Base-by-base conservation (phyloP, 208 protist genomes). In the Endotrypanum monterogeii region DNA sequence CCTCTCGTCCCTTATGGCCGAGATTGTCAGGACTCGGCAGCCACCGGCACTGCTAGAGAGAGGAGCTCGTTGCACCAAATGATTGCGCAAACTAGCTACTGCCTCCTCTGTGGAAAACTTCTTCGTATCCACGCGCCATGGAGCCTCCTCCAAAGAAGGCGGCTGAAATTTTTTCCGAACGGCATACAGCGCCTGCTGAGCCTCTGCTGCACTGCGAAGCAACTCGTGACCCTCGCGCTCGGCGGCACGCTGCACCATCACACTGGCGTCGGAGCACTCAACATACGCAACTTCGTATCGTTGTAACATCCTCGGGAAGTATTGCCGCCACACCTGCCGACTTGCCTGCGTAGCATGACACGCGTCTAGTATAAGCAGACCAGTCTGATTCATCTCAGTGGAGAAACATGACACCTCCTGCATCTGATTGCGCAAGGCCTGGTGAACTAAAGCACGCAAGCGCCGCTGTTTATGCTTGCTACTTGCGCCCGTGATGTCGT, bases 391-490 rank as follows among this genome's bases (percentile, higher is more conserved):
- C 18, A 32, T 52, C 55, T 71, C 69, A 2, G 61, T 57, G 41
- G 54, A 76, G 39, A 74, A 80, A 20, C 41, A 48, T 28, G 73
- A 69, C n/a, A 85, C 76, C 46, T 74, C 74, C 44, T 56, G 48
- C 69, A 90, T 28, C 9, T 58, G 56, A n/a, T 35, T 23, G 39
- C 71, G 71, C 20, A 87, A 32, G 6, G 39, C 70, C 30, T 87
- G 73, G 68, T 89, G 88, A 25, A 91, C 73, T 35, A 84, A 32
- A 18, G 74, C 78, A 30, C 88, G 75, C 51, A 86, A 70, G 1
- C 84, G 78, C 5, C 93, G 85, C 61, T 87, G 80, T 73, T 93
- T 89, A 68, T 94, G 93, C 68, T 91, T 92, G 77, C 89, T 97
- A 68, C 74, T 81, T 52, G 55, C 71, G 14, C 61, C 52, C 25